Evolutionary conservation across 192 early-diverging fungal species (phyloP), one percentile per base, ranked within the genome.

Genomic region (Linnemannia schmuckeri): DNA sequence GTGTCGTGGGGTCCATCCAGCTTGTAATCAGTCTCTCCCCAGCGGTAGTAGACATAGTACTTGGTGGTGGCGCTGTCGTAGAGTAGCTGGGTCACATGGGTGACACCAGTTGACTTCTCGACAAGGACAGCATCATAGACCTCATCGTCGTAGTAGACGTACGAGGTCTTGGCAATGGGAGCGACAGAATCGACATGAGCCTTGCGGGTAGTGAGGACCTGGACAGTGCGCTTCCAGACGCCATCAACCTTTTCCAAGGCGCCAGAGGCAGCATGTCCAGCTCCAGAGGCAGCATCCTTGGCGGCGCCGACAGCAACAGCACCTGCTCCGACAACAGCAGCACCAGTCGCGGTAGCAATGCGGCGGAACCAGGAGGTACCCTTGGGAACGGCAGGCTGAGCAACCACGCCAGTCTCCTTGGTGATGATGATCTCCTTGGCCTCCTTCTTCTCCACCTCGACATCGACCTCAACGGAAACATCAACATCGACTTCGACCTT

Each of bases 81-180:
- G 40, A 84, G 70, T 40, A 84, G 15, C 82, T 84, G 82, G 77
- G 44, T 78, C 49, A 47, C n/a, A 66, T 84, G 78, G n/a, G 54
- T 75, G 37, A 71, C 35, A 22, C 82, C 82, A n/a, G 76, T 84
- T 3, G 77, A 40, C 27, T 41, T n/a, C 73, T 79, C 30, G 20
- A 63, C 70, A 30, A 84, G 77, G 20, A 33, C 27, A 30, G 72
- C 70, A 37, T 84, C 77, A 40, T 84, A 84, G 27, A 70, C 47
- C 15, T 84, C 82, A 22, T 82, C 81, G 41, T 84, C 77, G 63
- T 77, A 82, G 75, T 82, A 82, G 10, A 82, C 81, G 22, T 52
- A 76, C 6, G 81, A 72, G 0, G 46, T 76, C 75, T 82, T 61
- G 70, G 74, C 46, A 27, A 82, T 72, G 44, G 81, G 81, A 13